Base-by-base conservation (phyloP, 495 filamentous ascomycete species). In the Aspergillus bridgeri region DNA sequence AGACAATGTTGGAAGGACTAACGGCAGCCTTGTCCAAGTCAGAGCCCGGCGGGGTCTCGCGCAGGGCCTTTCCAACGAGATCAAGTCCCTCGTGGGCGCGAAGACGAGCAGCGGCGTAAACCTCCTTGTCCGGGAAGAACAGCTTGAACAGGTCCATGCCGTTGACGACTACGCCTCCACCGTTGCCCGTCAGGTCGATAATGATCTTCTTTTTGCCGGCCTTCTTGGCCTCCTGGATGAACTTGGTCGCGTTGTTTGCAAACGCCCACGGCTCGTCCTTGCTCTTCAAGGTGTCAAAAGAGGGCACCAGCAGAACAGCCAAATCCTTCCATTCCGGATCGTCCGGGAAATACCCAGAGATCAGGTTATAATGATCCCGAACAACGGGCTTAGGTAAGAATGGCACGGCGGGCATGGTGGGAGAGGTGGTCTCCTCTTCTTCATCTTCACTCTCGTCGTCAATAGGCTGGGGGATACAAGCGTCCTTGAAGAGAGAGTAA, bases 111-210 rank as follows among this genome's bases (percentile, higher is more conserved):
- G 73, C 74, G 3, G 70, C 73, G 55, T 77, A 79, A 2, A 73
- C 59, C 3, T 38, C 25, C 3, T 56, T 48, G 13, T 64, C 42
- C 0, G 76, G 76, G 65, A 80, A 80, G 50, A 80, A 69, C 23
- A 67, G 61, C 8, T 60, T 64, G 38, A 63, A 68, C 21, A 73
- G 45, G 33, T 71, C 64, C 22, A 65, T 56, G 3, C 70, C 73
- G 45, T 58, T 56, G 3, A 62, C 54, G 27, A 73, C 59, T 54
- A 69, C 60, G 17, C 84, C 84, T n/a, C 83, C 83, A 0, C 66
- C 68, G 60, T 87, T 87, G n/a, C 67, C 63, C 1, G 77, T 68
- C 2, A 87, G 58, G 55, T 87, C 83, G 49, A 86, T 80, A 25
- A 86, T 65, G 3, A 86, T 65, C 51, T 77, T 78, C 49, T 68